Base-by-base conservation (phyloP, 1,284 basidiomycete genomes). In the Papiliotrema fonsecae region DNA sequence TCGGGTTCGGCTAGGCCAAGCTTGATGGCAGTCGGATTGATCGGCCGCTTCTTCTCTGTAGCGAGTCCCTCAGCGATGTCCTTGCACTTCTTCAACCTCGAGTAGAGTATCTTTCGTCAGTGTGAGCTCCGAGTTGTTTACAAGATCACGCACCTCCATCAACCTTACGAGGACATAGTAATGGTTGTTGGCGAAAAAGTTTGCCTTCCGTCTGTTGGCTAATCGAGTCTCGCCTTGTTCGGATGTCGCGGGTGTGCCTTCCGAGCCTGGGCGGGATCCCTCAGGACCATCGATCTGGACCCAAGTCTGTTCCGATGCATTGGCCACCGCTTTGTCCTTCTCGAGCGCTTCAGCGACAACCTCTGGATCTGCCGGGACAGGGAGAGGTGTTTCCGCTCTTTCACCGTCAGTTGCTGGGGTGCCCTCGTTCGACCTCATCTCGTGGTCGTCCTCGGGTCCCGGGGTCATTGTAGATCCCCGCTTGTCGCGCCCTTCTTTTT, bases 121-220 rank as follows among this genome's bases (percentile, higher is more conserved):
- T 24, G 28, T 22, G 19, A 22, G 44, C 16, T 22, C 21, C 19
- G 5, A 14, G 16, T 6, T 14, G 34, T 24, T 4, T 38, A 14
- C 13, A 54, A 10, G 36, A 30, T 18, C 38, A 71, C 82, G 60
- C 61, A 91, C 90, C 82, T 94, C 88, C 31, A 96, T 70, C 46
- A 97, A 76, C 42, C 94, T 84, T 60, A 97, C 70, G 52, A 97
- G 75, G 18, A 88, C 86, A 75, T 97, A 98, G 70, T 92, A 89
- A 36, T 89, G 86, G 51, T 88, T 91, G 75, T 97, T 94, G 59
- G 83, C 83, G 74, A 96, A 97, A 75, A 97, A 90, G 30, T 78
- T 79, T 52, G 72, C 74, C 45, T 72, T 70, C 19, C 71, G 61
- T 36, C 45, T 35, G 41, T 58, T 56, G 43, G 49, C 34, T 18